phyloP scores from a whole-genome alignment of 2,329 filamentous ascomycete genomes.

The Penicillium decumbens region DNA sequence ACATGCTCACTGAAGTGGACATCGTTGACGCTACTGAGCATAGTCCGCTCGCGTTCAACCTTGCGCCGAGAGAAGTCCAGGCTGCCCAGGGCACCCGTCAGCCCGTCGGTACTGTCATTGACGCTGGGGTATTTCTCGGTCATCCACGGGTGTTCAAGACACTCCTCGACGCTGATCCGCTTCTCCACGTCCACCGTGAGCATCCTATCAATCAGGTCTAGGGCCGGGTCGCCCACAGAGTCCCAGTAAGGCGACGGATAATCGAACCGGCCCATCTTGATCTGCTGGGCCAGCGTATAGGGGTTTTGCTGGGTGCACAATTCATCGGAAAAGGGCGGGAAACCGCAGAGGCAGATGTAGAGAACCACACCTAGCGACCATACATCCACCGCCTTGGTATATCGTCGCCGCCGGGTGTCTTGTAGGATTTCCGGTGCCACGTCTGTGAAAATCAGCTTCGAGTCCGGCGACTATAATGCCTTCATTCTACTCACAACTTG shows the following conservation, averaged over 20 bases:
- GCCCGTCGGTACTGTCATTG: slow-evolving; percentile 83
- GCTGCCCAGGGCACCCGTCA: slow-evolving; percentile 77
- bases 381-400: slow-evolving; percentile 90
- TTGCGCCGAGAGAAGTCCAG: slow-evolving; percentile 83
- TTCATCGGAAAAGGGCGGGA: slow-evolving; percentile 95
- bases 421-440: slow-evolving; percentile 93
- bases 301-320: slow-evolving; percentile 76
- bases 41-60: slow-evolving; percentile 72
- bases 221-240: slow-evolving; percentile 74
- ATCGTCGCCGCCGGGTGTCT: slow-evolving; percentile 73
- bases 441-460: slow-evolving; percentile 46
- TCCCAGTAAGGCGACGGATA: slow-evolving; percentile 98
- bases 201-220: slow-evolving; percentile 94
- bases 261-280: slow-evolving; percentile 81
- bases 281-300: slow-evolving; percentile 82
- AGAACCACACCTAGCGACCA: slow-evolving; percentile 98
- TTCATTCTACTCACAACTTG: slow-evolving; percentile 61
- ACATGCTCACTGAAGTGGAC: slow-evolving; percentile 60
- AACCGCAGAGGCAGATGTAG: slow-evolving; percentile 95
- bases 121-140: slow-evolving; percentile 57
- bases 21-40: slow-evolving; percentile 77
- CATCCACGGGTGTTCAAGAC: slow-evolving; percentile 86
- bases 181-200: slow-evolving; percentile 78
- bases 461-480: background rate
- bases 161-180: slow-evolving; percentile 84